Conservation (phyloP, 129 eudicot genomes). For the Erigeron canadensis region DNA sequence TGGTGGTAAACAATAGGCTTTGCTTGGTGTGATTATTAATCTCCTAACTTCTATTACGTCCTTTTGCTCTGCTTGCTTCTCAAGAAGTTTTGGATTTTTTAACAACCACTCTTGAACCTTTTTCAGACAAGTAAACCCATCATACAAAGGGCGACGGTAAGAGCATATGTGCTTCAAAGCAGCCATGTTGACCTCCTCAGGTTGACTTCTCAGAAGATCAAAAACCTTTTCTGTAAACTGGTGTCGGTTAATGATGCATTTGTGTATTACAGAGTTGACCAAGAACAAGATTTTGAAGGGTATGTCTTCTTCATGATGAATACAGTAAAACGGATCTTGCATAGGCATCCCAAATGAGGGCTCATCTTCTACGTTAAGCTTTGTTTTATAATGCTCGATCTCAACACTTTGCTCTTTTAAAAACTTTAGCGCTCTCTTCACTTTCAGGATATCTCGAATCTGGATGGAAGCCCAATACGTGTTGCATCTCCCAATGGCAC, state of each 20-base stretch:
- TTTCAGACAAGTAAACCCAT: constrained; percentile 39
- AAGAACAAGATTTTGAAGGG: constrained; percentile 49
- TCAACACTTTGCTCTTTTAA: constrained; percentile 42
- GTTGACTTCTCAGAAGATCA: constrained; percentile 38
- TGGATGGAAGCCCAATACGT: constrained; percentile 47
- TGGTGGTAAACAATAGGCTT: constrained; percentile 70
- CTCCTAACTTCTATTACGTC: constrained; percentile 61
- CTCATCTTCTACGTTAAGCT: constrained; percentile 39
- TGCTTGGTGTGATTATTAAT: constrained; percentile 60
- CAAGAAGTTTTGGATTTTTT: constrained; percentile 52
- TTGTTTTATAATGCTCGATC: background rate
- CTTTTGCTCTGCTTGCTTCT: constrained; percentile 35
- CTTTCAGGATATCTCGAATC: constrained; percentile 47
- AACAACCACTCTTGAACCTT: constrained; percentile 54
- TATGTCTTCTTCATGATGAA: constrained; percentile 41
- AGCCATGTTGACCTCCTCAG: constrained; percentile 44
- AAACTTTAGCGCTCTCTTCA: constrained; percentile 44
- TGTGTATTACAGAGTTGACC: constrained; percentile 59
- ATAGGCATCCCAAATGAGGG: constrained; percentile 45
- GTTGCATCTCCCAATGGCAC: constrained; percentile 70
- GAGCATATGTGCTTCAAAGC: constrained; percentile 61
- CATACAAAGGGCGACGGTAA: constrained; percentile 41
- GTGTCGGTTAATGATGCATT: constrained; percentile 64
- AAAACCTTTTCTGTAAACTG: constrained; percentile 50
- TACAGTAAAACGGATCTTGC: constrained; percentile 44